Conservation (phyloP, 2,329 filamentous ascomycete genomes). For the Penicillium palitans region DNA sequence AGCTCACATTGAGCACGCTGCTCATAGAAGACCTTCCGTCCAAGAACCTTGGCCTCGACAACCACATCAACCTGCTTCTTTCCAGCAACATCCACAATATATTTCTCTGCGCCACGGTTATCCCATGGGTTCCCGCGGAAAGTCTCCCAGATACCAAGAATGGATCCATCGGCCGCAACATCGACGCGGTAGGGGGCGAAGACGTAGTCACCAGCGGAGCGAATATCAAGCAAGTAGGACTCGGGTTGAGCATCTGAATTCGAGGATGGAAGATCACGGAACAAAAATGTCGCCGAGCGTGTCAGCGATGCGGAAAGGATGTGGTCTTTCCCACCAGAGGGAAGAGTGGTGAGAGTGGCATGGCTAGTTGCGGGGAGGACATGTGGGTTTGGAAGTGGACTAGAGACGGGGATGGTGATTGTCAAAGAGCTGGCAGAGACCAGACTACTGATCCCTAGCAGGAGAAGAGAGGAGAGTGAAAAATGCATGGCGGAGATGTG, state of each 20-base stretch:
- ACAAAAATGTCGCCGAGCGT: conserved; percentile 69
- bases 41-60: conserved; percentile 64
- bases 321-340: conserved; percentile 49
- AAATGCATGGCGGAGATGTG: conserved; percentile 3
- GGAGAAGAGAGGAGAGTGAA: conserved; percentile 4
- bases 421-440: conserved; percentile 30
- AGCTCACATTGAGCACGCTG: conserved; percentile 73
- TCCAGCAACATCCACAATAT: conserved; percentile 33
- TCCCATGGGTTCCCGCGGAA: conserved; percentile 87
- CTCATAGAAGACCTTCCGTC: conserved; percentile 72
- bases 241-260: conserved; percentile 17
- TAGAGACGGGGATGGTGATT: conserved; percentile 44
- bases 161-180: conserved; percentile 45
- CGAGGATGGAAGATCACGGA: conserved; percentile 62
- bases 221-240: conserved; percentile 80
- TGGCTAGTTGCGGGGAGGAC: conserved; percentile 49
- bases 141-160: conserved; percentile 74
- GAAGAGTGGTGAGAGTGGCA: conserved; percentile 51
- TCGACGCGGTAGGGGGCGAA: conserved; percentile 84
- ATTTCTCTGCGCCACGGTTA: conserved; percentile 66
- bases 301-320: conserved; percentile 64
- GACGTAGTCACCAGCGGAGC: conserved; percentile 65
- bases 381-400: conserved; percentile 46
- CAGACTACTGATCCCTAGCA: conserved; percentile 2
- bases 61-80: conserved; percentile 43